Base-by-base conservation (phyloP, 148 eudicot species). In the Fagopyrum esculentum region DNA sequence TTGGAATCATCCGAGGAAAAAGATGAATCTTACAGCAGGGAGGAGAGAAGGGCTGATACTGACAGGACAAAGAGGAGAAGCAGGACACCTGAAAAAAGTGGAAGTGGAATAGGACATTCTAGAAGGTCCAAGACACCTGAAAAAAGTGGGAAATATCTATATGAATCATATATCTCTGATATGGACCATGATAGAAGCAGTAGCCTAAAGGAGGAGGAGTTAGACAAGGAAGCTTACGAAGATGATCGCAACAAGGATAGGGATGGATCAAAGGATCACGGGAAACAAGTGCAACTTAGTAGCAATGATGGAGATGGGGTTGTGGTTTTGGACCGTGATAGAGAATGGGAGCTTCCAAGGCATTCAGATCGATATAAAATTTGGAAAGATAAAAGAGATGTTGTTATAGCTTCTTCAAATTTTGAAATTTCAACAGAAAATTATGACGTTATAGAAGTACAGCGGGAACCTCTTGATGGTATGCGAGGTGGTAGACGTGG, bases 381-480 rank as follows among this genome's bases (percentile, higher is more conserved):
- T 73, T 86, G 97, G 78, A 93, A 88, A 79, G 97, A 89, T 73
- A 82, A 79, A 45, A 85, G 80, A 80, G 85, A 91, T 51, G 97
- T 89, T 79, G 89, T 91, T 63, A 93, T 91, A 87, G 89, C 98
- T 71, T 91, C 94, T 47, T 86, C 96, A 9, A 89, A 84, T 55
- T 90, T 87, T 78, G 98, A 97, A 75, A 89, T 88, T 71, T 86
- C 98, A 69, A 92, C 87, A 44, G 91, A 89, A 69, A 92, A 92
- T 76, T 90, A 93, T 80, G 98, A 92, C 78, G 92, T 90, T 68
- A 94, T 92, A 83, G 98, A 94, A 87, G 91, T 94, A 75, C 96
- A 90, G 71, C 86, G 93, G 16, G 91, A 87, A 77, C 80, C 98
- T 69, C 84, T 90, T 80, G 93, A 86, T 55, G 87, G 26, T 22